Base-by-base conservation (phyloP, 495 filamentous ascomycete genomes). In the Trypethelium eluteriae region DNA sequence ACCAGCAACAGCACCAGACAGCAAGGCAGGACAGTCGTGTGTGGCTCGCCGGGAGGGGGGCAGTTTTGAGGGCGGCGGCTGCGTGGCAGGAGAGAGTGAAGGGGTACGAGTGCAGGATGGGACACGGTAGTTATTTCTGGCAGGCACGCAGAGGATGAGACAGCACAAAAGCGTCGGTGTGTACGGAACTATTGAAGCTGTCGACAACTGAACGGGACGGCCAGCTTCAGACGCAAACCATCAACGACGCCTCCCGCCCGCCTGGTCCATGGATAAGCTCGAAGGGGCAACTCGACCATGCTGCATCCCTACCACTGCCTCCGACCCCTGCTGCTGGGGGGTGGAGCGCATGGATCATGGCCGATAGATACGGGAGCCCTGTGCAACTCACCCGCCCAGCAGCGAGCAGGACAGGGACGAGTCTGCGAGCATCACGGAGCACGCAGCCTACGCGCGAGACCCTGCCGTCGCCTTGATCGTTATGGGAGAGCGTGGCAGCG, bases 41-140 rank as follows among this genome's bases (percentile, higher is more conserved):
- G 49, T 53, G 0, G 49, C 49, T 18, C 7, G 49, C 49, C 12
- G 53, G 53, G 5, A 36, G 18, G 11, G 49, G 53, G 53, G 53
- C 25, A 59, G 53, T 59, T 59, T 59, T 59, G 53, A 59, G 32
- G 53, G 49, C 49, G 5, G 49, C 49, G 32, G 53, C 53, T 34
- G n/a, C 25, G 5, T 9, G 53, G 25, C 11, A 14, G 16, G 10
- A 53, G 18, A 25, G 49, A n/a, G 12, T 25, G 18, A 18, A 18
- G 53, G 53, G 53, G 18, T 11, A 32, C 5, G 5, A 32, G 18
- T 35, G 53, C 7, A 18, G 53, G 53, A 36, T 14, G 41, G 53
- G 53, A 59, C 7, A 59, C 18, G 53, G 53, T 18, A 59, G 53
- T 59, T 59, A 59, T 59, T 59, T 59, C 53, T 59, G 53, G 53